Conservation (phyloP, 2,329 filamentous ascomycete species). For the Bipolaris bicolor region DNA sequence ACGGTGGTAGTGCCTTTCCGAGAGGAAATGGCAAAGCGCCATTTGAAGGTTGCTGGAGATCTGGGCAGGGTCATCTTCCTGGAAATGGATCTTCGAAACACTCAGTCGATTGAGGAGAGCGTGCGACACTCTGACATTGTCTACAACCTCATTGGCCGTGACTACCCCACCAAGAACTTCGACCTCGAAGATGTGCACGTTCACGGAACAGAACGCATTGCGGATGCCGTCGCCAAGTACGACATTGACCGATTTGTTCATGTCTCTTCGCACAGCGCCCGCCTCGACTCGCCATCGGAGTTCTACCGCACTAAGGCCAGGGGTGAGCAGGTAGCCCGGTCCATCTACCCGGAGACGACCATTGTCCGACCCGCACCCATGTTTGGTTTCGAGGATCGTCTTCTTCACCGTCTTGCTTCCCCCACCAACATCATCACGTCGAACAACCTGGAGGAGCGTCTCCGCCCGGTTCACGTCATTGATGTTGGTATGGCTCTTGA, state of each 20-base stretch:
- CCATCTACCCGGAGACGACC: conserved; percentile 95
- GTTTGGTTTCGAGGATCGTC: conserved; percentile 93
- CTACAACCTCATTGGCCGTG: conserved; percentile 92
- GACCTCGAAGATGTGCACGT: conserved; percentile 90
- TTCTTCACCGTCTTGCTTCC: conserved; percentile 84
- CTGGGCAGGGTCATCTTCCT: conserved; percentile 88
- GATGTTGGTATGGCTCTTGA: conserved; percentile 91
- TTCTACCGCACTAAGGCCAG: conserved; percentile 92
- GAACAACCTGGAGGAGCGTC: conserved; percentile 92
- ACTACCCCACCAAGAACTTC: conserved; percentile 99
- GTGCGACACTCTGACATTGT: conserved; percentile 97
- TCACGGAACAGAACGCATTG: conserved; percentile 89
- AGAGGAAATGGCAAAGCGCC: conserved; percentile 97
- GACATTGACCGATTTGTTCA: conserved; percentile 97
- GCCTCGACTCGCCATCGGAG: conserved; percentile 78
- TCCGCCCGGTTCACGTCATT: conserved; percentile 89
- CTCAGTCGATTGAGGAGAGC: conserved; percentile 92
- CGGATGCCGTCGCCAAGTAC: conserved; percentile 94
- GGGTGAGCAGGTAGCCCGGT: conserved; percentile 82
- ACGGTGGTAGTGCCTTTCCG: conserved; percentile 92
- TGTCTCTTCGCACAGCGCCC: conserved; percentile 91
- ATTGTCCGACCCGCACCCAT: conserved; percentile 92
- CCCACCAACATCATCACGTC: conserved; percentile 83
- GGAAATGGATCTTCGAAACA: conserved; percentile 95
- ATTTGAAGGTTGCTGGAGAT: conserved; percentile 95